Evolutionary conservation across 352 stramenopile genomes (phyloP).

Genomic region (Phytophthora pini): DNA sequence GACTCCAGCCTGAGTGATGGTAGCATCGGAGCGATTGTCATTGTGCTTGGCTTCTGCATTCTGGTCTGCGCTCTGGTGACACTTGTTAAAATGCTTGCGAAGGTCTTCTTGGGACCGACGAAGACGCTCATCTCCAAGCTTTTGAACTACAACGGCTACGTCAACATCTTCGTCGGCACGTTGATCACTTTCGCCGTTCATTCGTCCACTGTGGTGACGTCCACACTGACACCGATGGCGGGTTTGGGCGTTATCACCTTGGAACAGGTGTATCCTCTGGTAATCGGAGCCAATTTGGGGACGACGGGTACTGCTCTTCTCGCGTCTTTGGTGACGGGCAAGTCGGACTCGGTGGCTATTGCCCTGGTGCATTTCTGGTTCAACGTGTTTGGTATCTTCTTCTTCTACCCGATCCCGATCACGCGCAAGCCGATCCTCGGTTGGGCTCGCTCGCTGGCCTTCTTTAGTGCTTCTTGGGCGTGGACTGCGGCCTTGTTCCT

Average conservation of each 20-base stretch:
- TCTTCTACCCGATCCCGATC: slow-evolving; percentile 91
- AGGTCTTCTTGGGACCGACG: slow-evolving; percentile 75
- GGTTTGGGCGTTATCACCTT: slow-evolving; percentile 87
- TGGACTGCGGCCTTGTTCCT: slow-evolving; percentile 54
- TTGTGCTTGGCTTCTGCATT: slow-evolving; percentile 45
- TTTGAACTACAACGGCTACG: slow-evolving; percentile 88
- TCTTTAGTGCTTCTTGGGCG: slow-evolving; percentile 60
- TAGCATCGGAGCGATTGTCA: slow-evolving; percentile 45
- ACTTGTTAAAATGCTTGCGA: slow-evolving; percentile 54
- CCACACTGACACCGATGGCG: slow-evolving; percentile 88
- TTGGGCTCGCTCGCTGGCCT: slow-evolving; percentile 66
- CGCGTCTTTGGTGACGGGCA: slow-evolving; percentile 81
- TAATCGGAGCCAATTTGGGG: slow-evolving; percentile 91
- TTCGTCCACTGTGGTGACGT: slow-evolving; percentile 90
- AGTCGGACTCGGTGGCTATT: slow-evolving; percentile 76
- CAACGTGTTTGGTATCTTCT: slow-evolving; percentile 88
- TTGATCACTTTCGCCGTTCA: slow-evolving; percentile 89
- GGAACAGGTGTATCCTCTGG: slow-evolving; percentile 88
- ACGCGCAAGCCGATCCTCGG: slow-evolving; percentile 79
- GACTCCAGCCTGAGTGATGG: slow-evolving; percentile 35
- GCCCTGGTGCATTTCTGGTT: slow-evolving; percentile 92
- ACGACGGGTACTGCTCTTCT: slow-evolving; percentile 88
- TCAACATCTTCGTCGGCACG: slow-evolving; percentile 84
- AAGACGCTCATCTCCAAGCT: slow-evolving; percentile 82
- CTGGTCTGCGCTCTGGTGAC: slow-evolving; percentile 48